Evolutionary conservation across 129 eudicot genomes (phyloP), one percentile per base, ranked within the genome.

Genomic region (Centrapalus pauciflorus): DNA sequence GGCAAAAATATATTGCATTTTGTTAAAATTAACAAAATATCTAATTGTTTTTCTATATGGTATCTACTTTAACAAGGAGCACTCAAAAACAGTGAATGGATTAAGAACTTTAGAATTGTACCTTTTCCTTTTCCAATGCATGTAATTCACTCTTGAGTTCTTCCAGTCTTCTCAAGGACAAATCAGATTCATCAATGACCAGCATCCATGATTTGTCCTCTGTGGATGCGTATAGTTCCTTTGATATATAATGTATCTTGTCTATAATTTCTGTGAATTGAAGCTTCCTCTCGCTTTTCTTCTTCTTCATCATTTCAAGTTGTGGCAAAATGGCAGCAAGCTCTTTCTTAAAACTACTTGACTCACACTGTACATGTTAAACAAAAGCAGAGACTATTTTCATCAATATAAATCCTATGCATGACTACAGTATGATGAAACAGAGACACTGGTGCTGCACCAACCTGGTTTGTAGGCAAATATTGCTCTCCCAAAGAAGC

Each of bases 71-170:
- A 55, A 55, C 49, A 13, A 61, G 27, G 49, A 12, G 38, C 20
- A 59, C 26, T 19, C 43, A 35, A 55, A 56, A 17, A 10, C 20
- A 16, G 43, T 41, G 46, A 49, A 63, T 14, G 32, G 55, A 32
- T 19, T 4, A 28, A 28, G 10, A 55, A 9, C 9, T 20, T 57
- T 56, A 6, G 27, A 58, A 14, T 4, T 56, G 49, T 20, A 83
- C 96, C 84, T 89, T 89, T 70, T 83, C 90, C 49, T 79, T 85
- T 54, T 85, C 87, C 54, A 89, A 76, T 33, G 73, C 79, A 40
- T 35, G 80, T 33, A 89, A 77, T 67, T 68, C 73, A 70, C 37
- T 57, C 11, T 72, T 64, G 48, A 89, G 64, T 30, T 79, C 94
- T 38, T 83, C 94, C 8, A 89, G 72, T 64, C 78, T 83, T 55